Conservation (phyloP, 2,329 filamentous ascomycete genomes). For the Epichloe typhina region DNA sequence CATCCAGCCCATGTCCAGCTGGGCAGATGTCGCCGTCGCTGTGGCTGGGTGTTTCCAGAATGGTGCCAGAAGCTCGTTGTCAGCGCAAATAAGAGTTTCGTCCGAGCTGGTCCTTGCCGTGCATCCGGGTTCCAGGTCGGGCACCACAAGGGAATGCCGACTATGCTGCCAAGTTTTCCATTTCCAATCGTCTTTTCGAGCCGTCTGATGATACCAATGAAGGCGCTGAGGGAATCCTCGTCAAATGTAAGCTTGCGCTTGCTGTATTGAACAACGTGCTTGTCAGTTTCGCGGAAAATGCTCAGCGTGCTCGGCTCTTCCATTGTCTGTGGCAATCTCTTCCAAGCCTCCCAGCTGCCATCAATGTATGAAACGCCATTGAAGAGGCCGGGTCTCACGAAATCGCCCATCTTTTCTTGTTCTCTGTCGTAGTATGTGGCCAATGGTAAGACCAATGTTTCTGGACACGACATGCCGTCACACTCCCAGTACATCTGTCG, state of each 20-base stretch:
- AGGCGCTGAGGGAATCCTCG: conserved; percentile 20
- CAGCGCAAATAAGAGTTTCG: conserved; percentile 20
- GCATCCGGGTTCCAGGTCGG: conserved; percentile 7
- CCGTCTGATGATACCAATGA: conserved; percentile 18
- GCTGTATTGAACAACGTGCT: conserved; percentile 21
- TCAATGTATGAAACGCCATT: conserved; percentile 23
- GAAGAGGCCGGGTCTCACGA: conserved; percentile 21
- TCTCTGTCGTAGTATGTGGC: conserved; percentile 19
- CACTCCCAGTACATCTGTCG: conserved; percentile 28
- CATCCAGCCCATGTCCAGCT: conserved; percentile 26
- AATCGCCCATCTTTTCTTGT: conserved; percentile 22
- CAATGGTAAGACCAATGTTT: conserved; percentile 19
- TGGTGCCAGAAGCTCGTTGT: conserved; percentile 26
- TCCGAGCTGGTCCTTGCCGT: conserved; percentile 13
- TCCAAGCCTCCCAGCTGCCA: conserved; percentile 23
- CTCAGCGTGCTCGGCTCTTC: conserved; percentile 21
- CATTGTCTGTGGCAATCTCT: conserved; percentile 14
- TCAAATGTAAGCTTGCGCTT: conserved; percentile 16
- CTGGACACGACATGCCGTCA: conserved; percentile 24
- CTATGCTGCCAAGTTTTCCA: conserved; percentile 17
- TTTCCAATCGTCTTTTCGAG: conserved; percentile 18
- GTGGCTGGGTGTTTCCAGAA: conserved; percentile 13
- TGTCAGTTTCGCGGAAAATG: conserved; percentile 22
- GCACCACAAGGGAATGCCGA: conserved; percentile 21
- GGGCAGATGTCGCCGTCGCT: conserved; percentile 18